phyloP scores from a whole-genome alignment of 306 rosid genomes.

The cucumber (Cucumis sativus) region DNA sequence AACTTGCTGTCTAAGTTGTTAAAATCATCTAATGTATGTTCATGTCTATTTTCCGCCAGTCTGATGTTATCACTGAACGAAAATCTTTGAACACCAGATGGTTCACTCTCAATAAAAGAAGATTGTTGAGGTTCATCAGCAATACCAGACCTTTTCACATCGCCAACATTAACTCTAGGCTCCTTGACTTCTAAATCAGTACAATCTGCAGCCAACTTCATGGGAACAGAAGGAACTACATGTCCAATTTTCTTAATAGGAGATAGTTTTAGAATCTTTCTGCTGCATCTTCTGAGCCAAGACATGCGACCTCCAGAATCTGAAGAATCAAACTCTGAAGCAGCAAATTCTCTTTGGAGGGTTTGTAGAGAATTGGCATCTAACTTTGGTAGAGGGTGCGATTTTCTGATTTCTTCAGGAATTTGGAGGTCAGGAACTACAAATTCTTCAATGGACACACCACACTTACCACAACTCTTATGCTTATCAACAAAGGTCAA shows the following conservation, averaged over 20 bases:
- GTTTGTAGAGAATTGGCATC: slow-evolving; percentile 16
- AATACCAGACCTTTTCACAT: slow-evolving; percentile 16
- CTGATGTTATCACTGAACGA: slow-evolving; percentile 20
- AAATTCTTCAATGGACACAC: slow-evolving; percentile 42
- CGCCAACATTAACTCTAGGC: slow-evolving; percentile 13
- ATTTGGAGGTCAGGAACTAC: slow-evolving; percentile 48
- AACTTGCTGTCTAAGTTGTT: slow-evolving; percentile 43
- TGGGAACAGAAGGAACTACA: slow-evolving; percentile 24
- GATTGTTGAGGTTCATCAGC: slow-evolving; percentile 22
- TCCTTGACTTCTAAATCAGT: slow-evolving; percentile 17
- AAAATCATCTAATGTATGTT: slow-evolving; percentile 31
- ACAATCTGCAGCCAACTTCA: slow-evolving; percentile 21
- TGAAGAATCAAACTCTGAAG: slow-evolving; percentile 26
- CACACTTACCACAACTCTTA: slow-evolving; percentile 61
- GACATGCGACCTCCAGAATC: slow-evolving; percentile 29
- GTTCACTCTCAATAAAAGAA: slow-evolving; percentile 17
- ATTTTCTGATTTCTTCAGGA: slow-evolving; percentile 34
- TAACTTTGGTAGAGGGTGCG: slow-evolving; percentile 18
- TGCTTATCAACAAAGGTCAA: slow-evolving; percentile 66
- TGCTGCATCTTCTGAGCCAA: slow-evolving; percentile 56
- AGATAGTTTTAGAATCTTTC: slow-evolving; percentile 49
- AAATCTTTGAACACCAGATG: slow-evolving; percentile 16
- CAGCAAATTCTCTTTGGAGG: slow-evolving; percentile 14
- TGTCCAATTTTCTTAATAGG: slow-evolving; percentile 40
- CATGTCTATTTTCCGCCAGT: slow-evolving; percentile 26